These are phyloP conservation scores for Leishmania mexicana DNA, from an alignment of 208 protist species.

Conservation along the genomic window DNA sequence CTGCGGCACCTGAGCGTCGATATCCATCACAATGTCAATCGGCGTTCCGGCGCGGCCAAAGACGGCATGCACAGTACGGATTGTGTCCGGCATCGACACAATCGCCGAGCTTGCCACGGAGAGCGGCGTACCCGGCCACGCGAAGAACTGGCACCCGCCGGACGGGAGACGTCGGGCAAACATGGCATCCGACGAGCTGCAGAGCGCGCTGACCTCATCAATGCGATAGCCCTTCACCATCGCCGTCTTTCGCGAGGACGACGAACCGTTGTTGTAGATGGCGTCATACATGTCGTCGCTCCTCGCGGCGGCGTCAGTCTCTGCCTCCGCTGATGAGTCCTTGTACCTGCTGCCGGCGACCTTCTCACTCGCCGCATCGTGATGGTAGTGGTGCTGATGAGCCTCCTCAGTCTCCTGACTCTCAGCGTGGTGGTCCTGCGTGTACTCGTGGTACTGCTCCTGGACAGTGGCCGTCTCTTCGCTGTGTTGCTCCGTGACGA, in stretches of 20 bases:
- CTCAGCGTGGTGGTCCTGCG: neutral
- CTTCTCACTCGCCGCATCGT: neutral
- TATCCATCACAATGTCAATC: slow-evolving; percentile 84
- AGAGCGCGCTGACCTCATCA: slow-evolving; percentile 70
- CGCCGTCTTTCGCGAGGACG: slow-evolving; percentile 53
- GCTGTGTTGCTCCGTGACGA: neutral
- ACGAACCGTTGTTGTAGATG: neutral
- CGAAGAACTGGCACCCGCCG: slow-evolving; percentile 90
- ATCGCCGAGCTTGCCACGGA: slow-evolving; percentile 71
- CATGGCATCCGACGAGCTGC: slow-evolving; percentile 63
- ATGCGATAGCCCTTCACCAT: slow-evolving; percentile 87
- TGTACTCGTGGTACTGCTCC: neutral
- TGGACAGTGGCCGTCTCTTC: neutral
- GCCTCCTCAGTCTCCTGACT: neutral
- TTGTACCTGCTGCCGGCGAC: neutral
- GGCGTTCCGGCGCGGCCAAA: slow-evolving; percentile 76
- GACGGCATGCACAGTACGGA: slow-evolving; percentile 86
- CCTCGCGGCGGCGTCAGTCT: neutral
- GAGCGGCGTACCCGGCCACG: slow-evolving; percentile 82
- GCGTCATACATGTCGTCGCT: neutral
- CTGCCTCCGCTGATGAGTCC: neutral
- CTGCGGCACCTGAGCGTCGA: slow-evolving; percentile 86
- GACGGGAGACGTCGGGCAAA: slow-evolving; percentile 79
- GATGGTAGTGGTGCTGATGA: neutral
- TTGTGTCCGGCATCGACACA: slow-evolving; percentile 83